Base-by-base conservation (phyloP, 2,329 filamentous ascomycete species). In the Nemania sp. region DNA sequence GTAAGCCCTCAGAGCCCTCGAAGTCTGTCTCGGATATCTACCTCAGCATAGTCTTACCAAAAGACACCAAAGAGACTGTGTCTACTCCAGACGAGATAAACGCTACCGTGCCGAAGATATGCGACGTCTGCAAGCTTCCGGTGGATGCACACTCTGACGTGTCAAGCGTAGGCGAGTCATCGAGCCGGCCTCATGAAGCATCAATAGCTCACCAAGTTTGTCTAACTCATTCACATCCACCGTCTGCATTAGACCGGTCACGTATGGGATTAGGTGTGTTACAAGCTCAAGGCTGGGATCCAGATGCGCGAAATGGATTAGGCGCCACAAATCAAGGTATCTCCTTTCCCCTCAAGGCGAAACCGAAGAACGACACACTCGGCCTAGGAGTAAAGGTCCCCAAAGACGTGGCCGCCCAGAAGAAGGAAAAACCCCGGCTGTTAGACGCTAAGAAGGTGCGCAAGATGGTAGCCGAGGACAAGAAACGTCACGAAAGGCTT, bases 321-420 rank as follows among this genome's bases (percentile, higher is more conserved):
- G 94, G 94, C 0, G 86, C 86, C 10, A 80, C 82, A 1, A 90
- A 92, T 0, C 88, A 92, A 72, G 94, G 94, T 2, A 90, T 93
- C 68, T 84, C 90, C 47, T 90, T 89, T 71, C 94, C 94, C 0
- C 84, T 98, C 70, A 93, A 93, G 77, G 82, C 88, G 0, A 86
- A 85, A 66, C 82, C 86, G 62, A 97, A 97, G 80, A 86, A 90
- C 51, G 89, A 95, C 76, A 93, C 87, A 3, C 82, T 92, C 7
- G 95, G 94, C 0, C 79, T 97, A 27, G 93, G 94, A 0, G 83
- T 86, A 3, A 71, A 77, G 29, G 74, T 83, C 8, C 80, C 83
- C 10, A 82, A 82, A 67, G 76, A 81, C 24, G 68, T 80, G 52
- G 75, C 79, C 71, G 79, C 76, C 68, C 76, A 78, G 70, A 81